Evolutionary conservation across 1,284 basidiomycete species (phyloP).

Genomic region (Pseudozyma pruni): DNA sequence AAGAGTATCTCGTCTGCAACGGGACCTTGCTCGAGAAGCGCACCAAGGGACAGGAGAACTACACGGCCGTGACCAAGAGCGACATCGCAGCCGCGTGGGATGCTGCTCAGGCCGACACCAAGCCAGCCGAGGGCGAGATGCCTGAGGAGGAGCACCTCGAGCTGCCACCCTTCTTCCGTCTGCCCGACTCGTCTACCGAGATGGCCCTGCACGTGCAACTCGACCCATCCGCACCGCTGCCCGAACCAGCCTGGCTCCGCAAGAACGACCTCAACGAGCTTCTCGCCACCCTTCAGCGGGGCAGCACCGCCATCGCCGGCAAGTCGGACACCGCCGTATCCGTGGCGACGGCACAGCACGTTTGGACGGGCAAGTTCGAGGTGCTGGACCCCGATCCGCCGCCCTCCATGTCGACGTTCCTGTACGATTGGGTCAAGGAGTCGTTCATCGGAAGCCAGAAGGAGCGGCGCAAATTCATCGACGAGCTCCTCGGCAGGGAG

Average conservation of each 20-base stretch:
- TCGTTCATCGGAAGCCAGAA: constrained; percentile 79
- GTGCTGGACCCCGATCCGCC: constrained; percentile 95
- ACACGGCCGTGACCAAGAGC: constrained; percentile 28
- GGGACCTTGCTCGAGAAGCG: constrained; percentile 73
- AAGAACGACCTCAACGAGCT: constrained; percentile 92
- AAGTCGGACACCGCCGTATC: constrained; percentile 68
- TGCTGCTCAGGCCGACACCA: neutral
- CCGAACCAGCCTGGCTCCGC: constrained; percentile 92
- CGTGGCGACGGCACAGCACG: constrained; percentile 25
- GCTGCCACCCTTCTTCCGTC: constrained; percentile 38
- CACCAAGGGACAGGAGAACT: constrained; percentile 38
- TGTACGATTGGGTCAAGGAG: constrained; percentile 85
- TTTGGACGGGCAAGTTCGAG: constrained; percentile 91
- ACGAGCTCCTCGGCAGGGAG: constrained; percentile 88
- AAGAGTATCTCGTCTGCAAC: constrained; percentile 72
- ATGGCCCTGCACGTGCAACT: constrained; percentile 69
- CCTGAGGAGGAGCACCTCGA: constrained; percentile 10
- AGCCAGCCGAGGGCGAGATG: neutral
- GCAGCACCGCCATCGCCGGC: constrained; percentile 73
- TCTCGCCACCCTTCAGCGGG: constrained; percentile 86
- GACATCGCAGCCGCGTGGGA: constrained; percentile 43
- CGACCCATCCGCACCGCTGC: constrained; percentile 82
- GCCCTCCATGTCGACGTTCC: constrained; percentile 86
- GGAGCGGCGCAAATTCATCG: constrained; percentile 85
- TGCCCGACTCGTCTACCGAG: neutral